Conservation (phyloP, 371 early-diverging fungal species). For the Mortierella sp. region DNA sequence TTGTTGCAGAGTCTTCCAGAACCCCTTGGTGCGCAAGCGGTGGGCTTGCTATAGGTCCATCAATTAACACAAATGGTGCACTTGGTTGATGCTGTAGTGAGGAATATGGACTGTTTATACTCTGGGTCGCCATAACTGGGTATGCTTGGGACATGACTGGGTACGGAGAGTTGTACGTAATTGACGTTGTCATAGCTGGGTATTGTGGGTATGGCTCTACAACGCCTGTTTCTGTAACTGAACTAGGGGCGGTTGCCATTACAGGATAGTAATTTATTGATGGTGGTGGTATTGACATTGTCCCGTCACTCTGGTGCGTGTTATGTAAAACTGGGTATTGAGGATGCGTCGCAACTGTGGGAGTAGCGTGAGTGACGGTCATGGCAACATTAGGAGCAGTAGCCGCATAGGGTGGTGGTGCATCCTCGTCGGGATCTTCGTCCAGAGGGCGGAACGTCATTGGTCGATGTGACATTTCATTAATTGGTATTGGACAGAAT, state of each 20-base stretch:
- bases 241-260: not conserved
- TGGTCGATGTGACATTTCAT: conserved; percentile 10
- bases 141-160: not conserved
- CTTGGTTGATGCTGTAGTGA: conserved; percentile 14
- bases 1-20: not conserved
- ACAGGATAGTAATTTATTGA: conserved; percentile 19
- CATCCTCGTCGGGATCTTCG: conserved; percentile 22
- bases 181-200: not conserved
- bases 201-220: conserved; percentile 13
- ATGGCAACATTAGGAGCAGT: not conserved
- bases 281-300: conserved; percentile 13
- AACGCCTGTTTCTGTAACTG: not conserved
- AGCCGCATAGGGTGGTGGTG: conserved; percentile 35
- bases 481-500: not conserved
- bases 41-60: not conserved
- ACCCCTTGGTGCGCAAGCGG: not conserved
- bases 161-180: not conserved
- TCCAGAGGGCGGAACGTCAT: conserved; percentile 20
- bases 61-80: conserved; percentile 7
- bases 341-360: not conserved
- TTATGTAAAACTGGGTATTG: conserved; percentile 14
- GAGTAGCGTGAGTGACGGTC: not conserved
- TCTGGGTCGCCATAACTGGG: conserved; percentile 9
- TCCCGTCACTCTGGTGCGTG: not conserved
- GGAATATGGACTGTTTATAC: not conserved